Base-by-base conservation (phyloP, 2,329 filamentous ascomycete species). In the Metarhizium sp. region DNA sequence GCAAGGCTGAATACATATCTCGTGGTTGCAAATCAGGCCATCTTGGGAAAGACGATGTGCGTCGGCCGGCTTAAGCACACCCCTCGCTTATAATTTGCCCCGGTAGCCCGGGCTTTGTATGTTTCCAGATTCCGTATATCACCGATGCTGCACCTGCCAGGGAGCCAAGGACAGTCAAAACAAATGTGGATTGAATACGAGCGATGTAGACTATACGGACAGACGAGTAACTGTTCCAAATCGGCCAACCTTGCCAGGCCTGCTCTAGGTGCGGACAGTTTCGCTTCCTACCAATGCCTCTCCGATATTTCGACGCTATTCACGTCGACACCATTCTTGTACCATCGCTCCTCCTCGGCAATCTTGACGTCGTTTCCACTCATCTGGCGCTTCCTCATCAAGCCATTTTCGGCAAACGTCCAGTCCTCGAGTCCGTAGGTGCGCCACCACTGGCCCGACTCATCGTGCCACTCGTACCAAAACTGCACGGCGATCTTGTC, bases 401-500 rank as follows among this genome's bases (percentile, higher is more conserved):
- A 72, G 0, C 87, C 87, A 61, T 88, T 80, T 1, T 78, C 75
- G 0, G 82, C 83, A 69, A 89, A 90, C 0, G 86, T 90, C 87
- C 86, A 90, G 65, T 90, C 86, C 65, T 90, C 87, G 11, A 95
- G 78, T 0, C 90, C 90, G 64, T 95, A 95, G 48, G 87, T 91
- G n/a, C 89, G 78, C 78, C 87, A 92, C 90, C 90, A 95, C 67
- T 89, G 84, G 42, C 87, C 85, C 2, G 76, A 62, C 7, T 72
- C 71, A 63, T 92, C 88, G 59, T 84, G 79, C 71, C 84, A 92
- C 69, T 95, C 87, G 64, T 92, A 95, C 90, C 90, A 95, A 68
- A 94, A 95, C 66, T 95, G 89, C 25, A 95, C 90, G 1, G 90
- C 90, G 60, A 92, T 92, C 70, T 77, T 87, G 69, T 92, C 76